Base-by-base conservation (phyloP, 305 asterid species). In the Fraxinus greggii region DNA sequence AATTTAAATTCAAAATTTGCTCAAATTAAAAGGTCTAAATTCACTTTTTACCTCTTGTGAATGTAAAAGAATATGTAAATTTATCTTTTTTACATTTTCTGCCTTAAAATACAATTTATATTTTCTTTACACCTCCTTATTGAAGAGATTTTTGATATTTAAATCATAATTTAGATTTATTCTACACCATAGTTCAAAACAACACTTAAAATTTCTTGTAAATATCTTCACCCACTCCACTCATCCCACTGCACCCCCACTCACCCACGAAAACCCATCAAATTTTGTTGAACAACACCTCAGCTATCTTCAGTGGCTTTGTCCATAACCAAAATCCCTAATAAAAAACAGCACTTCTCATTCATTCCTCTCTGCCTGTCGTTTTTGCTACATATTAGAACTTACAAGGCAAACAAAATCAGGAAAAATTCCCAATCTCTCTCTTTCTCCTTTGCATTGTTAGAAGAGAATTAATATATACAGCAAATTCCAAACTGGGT, bases 291-390 rank as follows among this genome's bases (percentile, higher is more conserved):
- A 81, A 72, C 79, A 69, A 32, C 86, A 83, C 84, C 83, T 82
- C 59, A 82, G 54, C 54, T 81, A 74, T 7, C 78, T 74, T 78
- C 4, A 1, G 45, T 38, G 45, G 2, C 45, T 38, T 81, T 81
- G 90, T 87, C 80, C 29, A 72, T 76, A 35, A 85, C 85, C 81
- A 79, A 81, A 38, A 83, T 76, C 85, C 86, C 77, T 65, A 81
- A 17, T 70, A 5, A 72, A 56, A 70, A 5, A 69, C 63, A 81
- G 61, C 85, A 77, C 81, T 75, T 82, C 83, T 81, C 84, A 81
- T 78, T 80, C 87, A 54, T 78, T 86, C 83, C 38, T 32, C 84
- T 65, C 19, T 61, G 86, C 79, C 80, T 69, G 83, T 85, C 86
- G 83, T 83, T 81, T 86, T 63, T 79, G 85, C 82, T 54, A 1